phyloP scores from a whole-genome alignment of 228 moss, liverwort and hornwort genomes.

The Sphagnum fallax region DNA sequence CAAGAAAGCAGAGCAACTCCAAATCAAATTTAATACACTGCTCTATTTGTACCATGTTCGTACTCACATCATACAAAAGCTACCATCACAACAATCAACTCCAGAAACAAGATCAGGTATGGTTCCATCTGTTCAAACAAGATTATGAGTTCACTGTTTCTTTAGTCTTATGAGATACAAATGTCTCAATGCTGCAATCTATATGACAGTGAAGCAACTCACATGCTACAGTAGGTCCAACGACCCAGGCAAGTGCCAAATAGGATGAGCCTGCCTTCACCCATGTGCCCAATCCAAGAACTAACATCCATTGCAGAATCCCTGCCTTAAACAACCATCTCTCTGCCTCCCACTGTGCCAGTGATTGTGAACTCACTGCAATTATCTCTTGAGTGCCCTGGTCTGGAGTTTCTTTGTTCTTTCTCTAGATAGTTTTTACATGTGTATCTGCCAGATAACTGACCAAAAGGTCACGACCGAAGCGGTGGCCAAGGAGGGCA shows the following conservation, averaged over 20 bases:
- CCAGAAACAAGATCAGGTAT: not conserved
- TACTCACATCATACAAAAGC: too few species aligned
- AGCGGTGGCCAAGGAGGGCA: constrained; percentile 65
- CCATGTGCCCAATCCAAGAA: constrained; percentile 79
- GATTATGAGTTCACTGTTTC: not conserved
- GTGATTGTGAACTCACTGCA: constrained; percentile 5
- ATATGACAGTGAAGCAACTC: constrained; percentile 12
- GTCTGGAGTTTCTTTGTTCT: constrained; percentile 8
- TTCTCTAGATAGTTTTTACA: constrained; percentile 16
- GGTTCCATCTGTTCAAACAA: not conserved
- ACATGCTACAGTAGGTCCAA: constrained; percentile 69
- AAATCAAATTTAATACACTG: too few species aligned
- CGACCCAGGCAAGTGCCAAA: constrained; percentile 73
- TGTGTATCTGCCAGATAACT: constrained; percentile 31
- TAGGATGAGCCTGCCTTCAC: constrained; percentile 64
- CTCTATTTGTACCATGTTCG: too few species aligned
- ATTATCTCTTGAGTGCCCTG: not conserved
- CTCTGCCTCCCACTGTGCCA: constrained; percentile 58
- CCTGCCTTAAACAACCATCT: constrained; percentile 89
- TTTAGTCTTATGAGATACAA: too few species aligned
- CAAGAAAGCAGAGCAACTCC: too few species aligned
- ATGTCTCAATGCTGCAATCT: not conserved
- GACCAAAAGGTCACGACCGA: constrained; percentile 61
- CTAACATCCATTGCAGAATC: constrained; percentile 68
- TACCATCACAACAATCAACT: too few species aligned